phyloP scores from a whole-genome alignment of 2,329 filamentous ascomycete species.

The Phaeophleospora eucalypticola region DNA sequence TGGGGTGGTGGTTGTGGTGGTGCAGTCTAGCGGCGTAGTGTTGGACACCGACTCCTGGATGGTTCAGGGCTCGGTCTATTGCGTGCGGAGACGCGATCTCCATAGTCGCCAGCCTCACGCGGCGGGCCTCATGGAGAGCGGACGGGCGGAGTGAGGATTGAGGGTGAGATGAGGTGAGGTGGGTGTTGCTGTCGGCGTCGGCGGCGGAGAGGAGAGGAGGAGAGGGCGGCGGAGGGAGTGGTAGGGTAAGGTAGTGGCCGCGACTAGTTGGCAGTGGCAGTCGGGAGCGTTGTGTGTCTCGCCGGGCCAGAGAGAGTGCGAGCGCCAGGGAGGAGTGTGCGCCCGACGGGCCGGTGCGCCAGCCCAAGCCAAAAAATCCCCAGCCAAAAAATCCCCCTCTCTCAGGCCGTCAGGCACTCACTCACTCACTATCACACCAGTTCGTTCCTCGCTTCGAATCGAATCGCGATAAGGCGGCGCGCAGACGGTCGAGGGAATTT shows the following conservation, averaged over 20 bases:
- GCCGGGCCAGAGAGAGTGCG: not conserved
- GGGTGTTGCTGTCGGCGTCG: not conserved
- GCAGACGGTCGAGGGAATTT: too few relatives aligned
- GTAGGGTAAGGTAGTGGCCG: not conserved
- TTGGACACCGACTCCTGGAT: constrained; percentile 19
- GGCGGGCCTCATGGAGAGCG: constrained; percentile 9
- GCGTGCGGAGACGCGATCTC: constrained; percentile 26
- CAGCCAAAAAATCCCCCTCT: not conserved
- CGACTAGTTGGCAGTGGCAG: not conserved
- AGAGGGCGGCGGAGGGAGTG: not conserved
- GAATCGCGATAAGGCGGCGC: too few relatives aligned
- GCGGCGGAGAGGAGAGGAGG: not conserved
- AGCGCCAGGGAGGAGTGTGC: not conserved
- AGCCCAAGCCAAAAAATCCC: not conserved
- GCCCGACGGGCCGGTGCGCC: not conserved
- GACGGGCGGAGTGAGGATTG: not conserved
- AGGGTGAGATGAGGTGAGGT: not conserved
- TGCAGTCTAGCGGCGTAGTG: constrained; percentile 5
- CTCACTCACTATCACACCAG: too few relatives aligned
- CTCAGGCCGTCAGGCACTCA: not conserved
- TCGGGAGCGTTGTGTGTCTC: not conserved
- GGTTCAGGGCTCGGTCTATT: constrained; percentile 29
- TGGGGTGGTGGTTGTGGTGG: constrained; percentile 9
- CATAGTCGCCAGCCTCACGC: constrained; percentile 24
- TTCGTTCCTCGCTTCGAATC: too few relatives aligned